These are phyloP conservation scores for Lentinula detonsa DNA, from an alignment of 768 basidiomycete species.

Conservation along the genomic window DNA sequence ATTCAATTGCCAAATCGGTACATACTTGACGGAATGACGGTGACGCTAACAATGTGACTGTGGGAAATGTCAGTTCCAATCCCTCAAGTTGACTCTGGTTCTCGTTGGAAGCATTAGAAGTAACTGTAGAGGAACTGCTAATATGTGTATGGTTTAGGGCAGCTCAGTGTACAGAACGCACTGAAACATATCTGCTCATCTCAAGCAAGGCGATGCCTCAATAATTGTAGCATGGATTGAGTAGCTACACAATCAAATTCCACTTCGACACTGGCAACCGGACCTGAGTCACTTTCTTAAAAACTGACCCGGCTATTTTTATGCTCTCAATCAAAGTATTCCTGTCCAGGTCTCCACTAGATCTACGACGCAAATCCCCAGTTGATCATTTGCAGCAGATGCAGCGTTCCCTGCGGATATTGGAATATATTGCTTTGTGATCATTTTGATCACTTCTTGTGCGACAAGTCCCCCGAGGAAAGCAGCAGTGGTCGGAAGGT, in stretches of 20 bases:
- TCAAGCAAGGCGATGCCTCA: too few species aligned
- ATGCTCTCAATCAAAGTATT: not conserved
- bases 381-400: constrained; percentile 13
- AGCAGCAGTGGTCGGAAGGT: constrained; percentile 90
- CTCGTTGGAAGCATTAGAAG: too few species aligned
- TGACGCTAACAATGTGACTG: not conserved
- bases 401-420: constrained; percentile 24
- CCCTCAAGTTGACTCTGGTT: too few species aligned
- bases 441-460: constrained; percentile 95
- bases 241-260: too few species aligned
- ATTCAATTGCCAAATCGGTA: not conserved
- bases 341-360: constrained; percentile 78
- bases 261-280: too few species aligned
- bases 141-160: too few species aligned
- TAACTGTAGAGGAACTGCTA: too few species aligned
- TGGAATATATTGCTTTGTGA: constrained; percentile 93
- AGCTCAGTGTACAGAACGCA: too few species aligned
- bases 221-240: too few species aligned
- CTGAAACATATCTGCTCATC: too few species aligned
- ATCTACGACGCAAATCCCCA: constrained; percentile 81
- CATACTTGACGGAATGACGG: not conserved
- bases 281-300: too few species aligned
- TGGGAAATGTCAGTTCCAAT: not conserved
- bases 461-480: constrained; percentile 91
- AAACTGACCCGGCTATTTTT: too few species aligned